Evolutionary conservation across 2,329 filamentous ascomycete genomes (phyloP).

Genomic region (Talaromyces marneffei): DNA sequence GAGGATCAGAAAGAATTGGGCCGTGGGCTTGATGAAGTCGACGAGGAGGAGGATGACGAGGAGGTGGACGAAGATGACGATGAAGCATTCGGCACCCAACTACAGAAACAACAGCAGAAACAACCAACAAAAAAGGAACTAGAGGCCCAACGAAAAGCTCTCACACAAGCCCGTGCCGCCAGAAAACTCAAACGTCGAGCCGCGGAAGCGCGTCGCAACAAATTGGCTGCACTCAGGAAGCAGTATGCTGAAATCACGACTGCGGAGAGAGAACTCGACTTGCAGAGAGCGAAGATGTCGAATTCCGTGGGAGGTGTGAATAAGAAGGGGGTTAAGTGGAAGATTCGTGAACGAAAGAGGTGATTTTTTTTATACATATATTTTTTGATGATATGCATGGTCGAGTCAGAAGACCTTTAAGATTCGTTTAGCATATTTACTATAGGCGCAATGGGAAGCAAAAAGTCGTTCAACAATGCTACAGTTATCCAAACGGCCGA

Average conservation of each 20-base stretch:
- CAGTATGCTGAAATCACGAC: conserved; percentile 51
- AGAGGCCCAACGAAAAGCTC: conserved; percentile 36
- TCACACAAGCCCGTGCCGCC: conserved; percentile 34
- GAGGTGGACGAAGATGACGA: conserved; percentile 21
- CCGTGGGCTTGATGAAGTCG: conserved; percentile 17
- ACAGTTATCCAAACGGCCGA: background rate
- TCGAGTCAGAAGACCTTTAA: background rate
- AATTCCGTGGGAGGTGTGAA: conserved; percentile 56
- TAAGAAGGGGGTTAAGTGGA: conserved; percentile 60
- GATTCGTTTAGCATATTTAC: background rate
- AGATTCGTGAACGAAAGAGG: conserved; percentile 56
- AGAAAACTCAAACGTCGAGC: conserved; percentile 46
- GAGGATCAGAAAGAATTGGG: conserved; percentile 29
- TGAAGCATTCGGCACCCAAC: conserved; percentile 17
- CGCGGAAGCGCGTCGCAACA: conserved; percentile 44
- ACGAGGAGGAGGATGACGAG: conserved; percentile 21
- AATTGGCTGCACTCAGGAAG: conserved; percentile 48
- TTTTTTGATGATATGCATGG: background rate
- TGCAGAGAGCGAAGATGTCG: conserved; percentile 58
- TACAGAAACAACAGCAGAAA: conserved; percentile 18
- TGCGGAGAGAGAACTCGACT: conserved; percentile 53
- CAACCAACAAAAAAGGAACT: conserved; percentile 37
- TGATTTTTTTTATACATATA: conserved; percentile 23
- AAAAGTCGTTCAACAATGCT: background rate
- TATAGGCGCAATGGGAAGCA: background rate